These are phyloP conservation scores for Gaertneriomyces sp. DNA, from an alignment of 192 early-diverging fungal genomes.

Conservation along the genomic window DNA sequence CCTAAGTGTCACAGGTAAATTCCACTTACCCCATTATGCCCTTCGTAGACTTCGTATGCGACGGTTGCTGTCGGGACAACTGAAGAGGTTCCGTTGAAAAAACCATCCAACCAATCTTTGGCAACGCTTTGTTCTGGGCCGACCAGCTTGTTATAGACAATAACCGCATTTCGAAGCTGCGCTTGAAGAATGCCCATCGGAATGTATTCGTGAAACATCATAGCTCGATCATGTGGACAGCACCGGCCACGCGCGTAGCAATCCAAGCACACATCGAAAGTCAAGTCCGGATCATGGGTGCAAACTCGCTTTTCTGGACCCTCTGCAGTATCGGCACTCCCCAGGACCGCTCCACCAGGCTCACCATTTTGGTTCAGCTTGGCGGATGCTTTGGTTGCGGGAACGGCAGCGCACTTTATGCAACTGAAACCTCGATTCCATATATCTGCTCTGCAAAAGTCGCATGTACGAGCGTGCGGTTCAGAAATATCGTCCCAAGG, in stretches of 20 bases:
- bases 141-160: constrained; percentile 1
- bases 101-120: background rate
- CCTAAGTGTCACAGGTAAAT: background rate
- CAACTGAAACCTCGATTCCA: constrained; percentile 32
- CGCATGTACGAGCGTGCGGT: constrained; percentile 18
- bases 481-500: constrained; percentile 12
- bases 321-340: too few species aligned
- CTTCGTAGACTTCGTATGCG: constrained; percentile 1
- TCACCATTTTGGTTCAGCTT: too few species aligned
- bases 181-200: constrained; percentile 5
- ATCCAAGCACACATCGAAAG: constrained; percentile 23
- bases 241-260: constrained; percentile 26
- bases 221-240: constrained; percentile 20
- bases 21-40: constrained; percentile 12
- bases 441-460: constrained; percentile 32
- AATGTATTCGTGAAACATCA: constrained; percentile 24
- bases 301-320: too few species aligned
- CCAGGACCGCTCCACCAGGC: too few species aligned
- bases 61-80: constrained; percentile 16
- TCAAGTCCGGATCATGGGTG: too few species aligned
- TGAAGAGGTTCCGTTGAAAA: constrained; percentile 8
- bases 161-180: constrained; percentile 8
- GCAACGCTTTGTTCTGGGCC: too few species aligned
- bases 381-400: background rate
- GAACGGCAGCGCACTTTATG: constrained; percentile 13